Base-by-base conservation (phyloP, 257 asterid species). In the Ophiorrhiza pumila region DNA sequence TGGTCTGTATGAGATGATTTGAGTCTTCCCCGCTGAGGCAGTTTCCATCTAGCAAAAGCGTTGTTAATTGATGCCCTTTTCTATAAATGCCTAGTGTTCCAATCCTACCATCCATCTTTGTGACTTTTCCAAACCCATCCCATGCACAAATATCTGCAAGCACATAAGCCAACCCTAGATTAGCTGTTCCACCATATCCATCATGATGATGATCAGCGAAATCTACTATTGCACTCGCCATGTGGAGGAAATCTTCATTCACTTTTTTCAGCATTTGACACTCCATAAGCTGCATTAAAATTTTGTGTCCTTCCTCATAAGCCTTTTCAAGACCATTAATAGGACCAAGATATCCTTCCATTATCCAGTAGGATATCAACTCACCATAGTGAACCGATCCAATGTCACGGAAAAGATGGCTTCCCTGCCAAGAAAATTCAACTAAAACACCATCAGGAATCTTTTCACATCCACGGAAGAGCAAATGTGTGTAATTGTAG, bases 331-430 rank as follows among this genome's bases (percentile, higher is more conserved):
- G 29, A 29, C 65, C n/a, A 52, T 65, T 63, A 18, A 74, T 45
- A 64, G 58, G 42, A 15, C 78, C 78, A 12, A 74, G 78, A 52
- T 64, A 65, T 56, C 78, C 78, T 74, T 74, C 78, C 78, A 63
- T 35, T 39, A 73, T 63, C 77, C 71, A 73, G 63, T 63, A 73
- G 23, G 71, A 31, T 63, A 73, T 73, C 56, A 73, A 49, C 53
- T 73, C 77, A 10, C 66, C 41, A 39, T 46, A 63, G 47, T 73
- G 77, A 3, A 73, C 27, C 31, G 49, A 27, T 32, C 13, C 65
- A 25, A 7, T 29, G 4, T 73, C 71, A 15, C 43, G 71, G 62
- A 64, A 50, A 17, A 49, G 35, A 27, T 49, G 71, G 55, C 50
- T 39, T 15, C 52, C 71, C 25, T 29, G 65, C 56, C 32, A 17